Base-by-base conservation (phyloP, 2,329 filamentous ascomycete genomes). In the Penicillium frequentans region DNA sequence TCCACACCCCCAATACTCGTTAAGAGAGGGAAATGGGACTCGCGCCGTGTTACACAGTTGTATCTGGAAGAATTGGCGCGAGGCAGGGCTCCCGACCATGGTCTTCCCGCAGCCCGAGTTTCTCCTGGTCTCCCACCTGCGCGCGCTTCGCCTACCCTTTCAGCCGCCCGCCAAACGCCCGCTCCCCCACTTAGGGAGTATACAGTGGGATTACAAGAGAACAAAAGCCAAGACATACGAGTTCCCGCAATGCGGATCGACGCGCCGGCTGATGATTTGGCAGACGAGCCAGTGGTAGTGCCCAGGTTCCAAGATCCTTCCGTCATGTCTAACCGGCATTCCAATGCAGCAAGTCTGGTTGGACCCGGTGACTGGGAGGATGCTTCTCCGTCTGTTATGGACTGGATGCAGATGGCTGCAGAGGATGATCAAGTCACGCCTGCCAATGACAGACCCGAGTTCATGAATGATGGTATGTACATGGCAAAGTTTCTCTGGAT, bases 41-140 rank as follows among this genome's bases (percentile, higher is more conserved):
- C 81, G 1, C 81, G 80, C 55, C 80, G 81, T 55, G 80, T 82
- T 3, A 82, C 80, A 3, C 80, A 82, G 58, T 75, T 82, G n/a
- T 85, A 83, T 66, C 68, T 85, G 5, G 78, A 82, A 55, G 75
- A 82, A 57, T 66, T 82, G 58, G 71, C 75, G 16, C 70, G 70
- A 37, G 72, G 63, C 14, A 56, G 71, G 14, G 66, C 67, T 44
- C 64, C 69, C 16, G 64, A 59, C 52, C 63, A 59, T 56, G 66
- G 55, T 35, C 48, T 64, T 49, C 57, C 63, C 35, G 58, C 63
- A 46, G 50, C 63, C 39, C 63, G 59, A 29, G 56, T 56, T 8
- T 64, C 67, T n/a, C 66, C 64, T 35, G 37, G 42, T 5, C 13
- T 21, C 19, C 42, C 42, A 24, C 14, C 19, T 16, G 27, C 24